phyloP scores from a whole-genome alignment of 2,329 filamentous ascomycete genomes.

The Diaporthe helianthi region DNA sequence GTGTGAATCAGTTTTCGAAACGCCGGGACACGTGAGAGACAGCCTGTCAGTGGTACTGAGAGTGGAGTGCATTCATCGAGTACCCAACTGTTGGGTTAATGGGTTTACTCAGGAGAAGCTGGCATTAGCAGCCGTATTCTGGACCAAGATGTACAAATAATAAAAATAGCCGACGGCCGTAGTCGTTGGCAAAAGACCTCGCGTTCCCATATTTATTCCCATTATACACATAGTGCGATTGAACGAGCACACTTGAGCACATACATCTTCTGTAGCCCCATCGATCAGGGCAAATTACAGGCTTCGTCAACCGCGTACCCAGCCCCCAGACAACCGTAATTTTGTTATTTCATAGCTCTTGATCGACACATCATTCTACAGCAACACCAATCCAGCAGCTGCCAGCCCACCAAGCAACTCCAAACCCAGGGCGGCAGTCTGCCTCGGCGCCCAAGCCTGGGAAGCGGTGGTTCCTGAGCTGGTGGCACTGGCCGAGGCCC shows the following conservation, averaged over 20 bases:
- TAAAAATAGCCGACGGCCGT: neutral
- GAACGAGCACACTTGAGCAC: neutral
- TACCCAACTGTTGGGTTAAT: too few relatives aligned
- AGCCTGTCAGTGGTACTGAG: neutral
- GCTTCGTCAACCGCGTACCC: neutral
- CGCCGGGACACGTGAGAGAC: neutral
- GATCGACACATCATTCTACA: conserved; percentile 6
- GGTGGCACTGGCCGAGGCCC: conserved; percentile 20
- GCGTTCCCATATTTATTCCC: neutral
- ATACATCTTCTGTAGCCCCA: neutral
- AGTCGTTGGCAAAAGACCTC: neutral
- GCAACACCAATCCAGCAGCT: conserved; percentile 27
- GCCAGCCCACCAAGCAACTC: conserved; percentile 33
- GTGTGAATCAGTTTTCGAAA: too few relatives aligned
- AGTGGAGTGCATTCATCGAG: neutral
- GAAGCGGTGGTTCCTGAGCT: conserved; percentile 10
- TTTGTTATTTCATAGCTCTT: neutral
- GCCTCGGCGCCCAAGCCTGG: conserved; percentile 28
- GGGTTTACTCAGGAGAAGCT: neutral
- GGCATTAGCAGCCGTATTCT: neutral
- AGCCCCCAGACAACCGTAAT: neutral
- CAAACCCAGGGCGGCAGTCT: conserved; percentile 31
- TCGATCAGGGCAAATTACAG: neutral
- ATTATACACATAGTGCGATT: neutral
- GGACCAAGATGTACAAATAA: neutral